Conservation (phyloP, 2,329 filamentous ascomycete species). For the Fusarium sulawesiense region DNA sequence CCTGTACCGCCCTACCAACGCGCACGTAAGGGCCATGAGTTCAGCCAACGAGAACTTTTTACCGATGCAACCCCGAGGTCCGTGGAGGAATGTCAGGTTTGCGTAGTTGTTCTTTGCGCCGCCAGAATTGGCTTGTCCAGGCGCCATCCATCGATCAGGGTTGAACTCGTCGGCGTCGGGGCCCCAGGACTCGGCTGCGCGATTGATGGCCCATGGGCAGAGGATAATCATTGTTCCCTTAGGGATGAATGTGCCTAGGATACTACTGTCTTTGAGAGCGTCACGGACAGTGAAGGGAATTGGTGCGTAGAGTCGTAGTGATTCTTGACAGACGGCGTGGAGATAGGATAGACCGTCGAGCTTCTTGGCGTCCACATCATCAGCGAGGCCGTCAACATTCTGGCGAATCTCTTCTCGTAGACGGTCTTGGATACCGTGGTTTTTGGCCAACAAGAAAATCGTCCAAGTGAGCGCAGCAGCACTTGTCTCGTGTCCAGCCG, state of each 20-base stretch:
- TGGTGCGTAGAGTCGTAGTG: slow-evolving; percentile 55
- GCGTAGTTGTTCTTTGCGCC: slow-evolving; percentile 76
- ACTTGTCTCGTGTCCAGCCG: slow-evolving; percentile 58
- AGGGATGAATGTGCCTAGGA: slow-evolving; percentile 51
- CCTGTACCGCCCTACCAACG: slow-evolving; percentile 29
- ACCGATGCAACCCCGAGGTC: slow-evolving; percentile 47
- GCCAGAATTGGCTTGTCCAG: slow-evolving; percentile 61
- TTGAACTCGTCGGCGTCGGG: slow-evolving; percentile 51
- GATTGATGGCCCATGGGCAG: slow-evolving; percentile 48
- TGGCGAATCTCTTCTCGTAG: slow-evolving; percentile 54
- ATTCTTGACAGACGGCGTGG: slow-evolving; percentile 57
- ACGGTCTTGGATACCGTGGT: slow-evolving; percentile 52
- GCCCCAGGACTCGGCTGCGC: slow-evolving; percentile 51
- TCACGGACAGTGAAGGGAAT: slow-evolving; percentile 50
- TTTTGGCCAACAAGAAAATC: slow-evolving; percentile 52
- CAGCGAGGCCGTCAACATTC: slow-evolving; percentile 49
- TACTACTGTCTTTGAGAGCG: slow-evolving; percentile 47
- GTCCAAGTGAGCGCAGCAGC: slow-evolving; percentile 56
- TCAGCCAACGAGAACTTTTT: slow-evolving; percentile 41
- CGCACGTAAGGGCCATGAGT: slow-evolving; percentile 37
- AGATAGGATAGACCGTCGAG: slow-evolving; percentile 56
- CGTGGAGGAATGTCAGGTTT: slow-evolving; percentile 81
- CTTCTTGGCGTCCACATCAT: slow-evolving; percentile 31
- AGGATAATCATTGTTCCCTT: slow-evolving; percentile 52
- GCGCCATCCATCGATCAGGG: slow-evolving; percentile 53